A percentile compares a stretch with the other conserved stretches of the same genome.
Evolutionary conservation across 352 stramenopile genomes (phyloP).

Genomic region (Peronospora farinosa): DNA sequence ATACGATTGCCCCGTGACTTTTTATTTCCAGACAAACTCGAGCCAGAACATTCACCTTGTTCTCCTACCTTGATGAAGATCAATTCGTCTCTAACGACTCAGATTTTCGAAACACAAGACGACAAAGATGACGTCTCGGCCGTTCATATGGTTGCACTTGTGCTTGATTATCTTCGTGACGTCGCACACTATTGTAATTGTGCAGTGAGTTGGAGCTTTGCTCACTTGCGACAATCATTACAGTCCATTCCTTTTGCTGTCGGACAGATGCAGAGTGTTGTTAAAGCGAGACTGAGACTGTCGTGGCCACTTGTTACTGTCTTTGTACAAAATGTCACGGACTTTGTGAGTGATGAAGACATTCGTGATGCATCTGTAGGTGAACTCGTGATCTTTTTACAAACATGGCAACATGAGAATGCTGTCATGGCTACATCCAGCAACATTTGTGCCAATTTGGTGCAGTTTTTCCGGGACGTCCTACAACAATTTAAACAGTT

Average conservation of each 20-base stretch:
- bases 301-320: constrained; percentile 54
- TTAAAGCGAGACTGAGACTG: constrained; percentile 48
- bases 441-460: constrained; percentile 61
- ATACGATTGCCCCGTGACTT: constrained; percentile 41
- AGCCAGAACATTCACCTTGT: constrained; percentile 38
- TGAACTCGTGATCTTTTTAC: constrained; percentile 56
- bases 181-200: constrained; percentile 55
- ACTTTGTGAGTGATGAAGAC: constrained; percentile 69
- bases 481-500: constrained; percentile 66
- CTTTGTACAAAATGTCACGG: constrained; percentile 59
- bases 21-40: constrained; percentile 11
- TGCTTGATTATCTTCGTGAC: constrained; percentile 57
- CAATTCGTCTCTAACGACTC: background rate
- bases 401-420: constrained; percentile 25
- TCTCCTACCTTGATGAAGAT: constrained; percentile 11
- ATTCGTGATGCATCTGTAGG: constrained; percentile 57
- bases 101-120: constrained; percentile 1
- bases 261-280: constrained; percentile 57
- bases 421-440: constrained; percentile 14
- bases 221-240: constrained; percentile 48
- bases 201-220: constrained; percentile 44
- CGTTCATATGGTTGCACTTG: constrained; percentile 34
- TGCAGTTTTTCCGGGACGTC: constrained; percentile 56
- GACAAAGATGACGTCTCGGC: constrained; percentile 39
- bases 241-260: constrained; percentile 56